phyloP scores from a whole-genome alignment of 176 grass and related monocot species.

The Musa beccarii region DNA sequence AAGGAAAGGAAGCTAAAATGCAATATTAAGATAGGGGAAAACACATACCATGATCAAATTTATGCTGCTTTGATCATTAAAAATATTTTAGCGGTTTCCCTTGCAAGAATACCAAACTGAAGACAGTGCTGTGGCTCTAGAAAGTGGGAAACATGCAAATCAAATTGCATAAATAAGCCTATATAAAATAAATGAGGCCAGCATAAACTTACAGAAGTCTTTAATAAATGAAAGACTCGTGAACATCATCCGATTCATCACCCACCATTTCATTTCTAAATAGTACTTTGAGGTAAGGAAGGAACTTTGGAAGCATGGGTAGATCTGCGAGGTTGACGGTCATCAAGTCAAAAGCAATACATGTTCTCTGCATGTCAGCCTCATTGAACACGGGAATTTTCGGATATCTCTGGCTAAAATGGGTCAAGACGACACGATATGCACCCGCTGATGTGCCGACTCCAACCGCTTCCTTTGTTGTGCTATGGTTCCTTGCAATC shows the following conservation, averaged over 20 bases:
- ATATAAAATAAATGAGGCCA: neutral
- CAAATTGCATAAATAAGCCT: neutral
- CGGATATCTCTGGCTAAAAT: conserved; percentile 95
- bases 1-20: no score
- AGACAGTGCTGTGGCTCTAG: no score
- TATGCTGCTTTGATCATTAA: no score
- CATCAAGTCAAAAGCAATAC: conserved; percentile 87
- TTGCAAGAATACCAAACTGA: no score
- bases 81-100: no score
- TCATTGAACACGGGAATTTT: conserved; percentile 87
- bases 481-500: conserved; percentile 76
- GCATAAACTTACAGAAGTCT: neutral
- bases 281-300: conserved; percentile 67
- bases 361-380: conserved; percentile 60
- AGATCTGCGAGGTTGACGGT: conserved; percentile 67
- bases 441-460: conserved; percentile 65
- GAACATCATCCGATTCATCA: conserved; percentile 48
- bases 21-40: no score
- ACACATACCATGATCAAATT: no score
- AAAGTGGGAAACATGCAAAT: neutral
- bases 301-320: conserved; percentile 57
- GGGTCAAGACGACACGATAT: conserved; percentile 77
- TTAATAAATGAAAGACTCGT: conserved; percentile 50
- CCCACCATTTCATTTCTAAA: conserved; percentile 56
- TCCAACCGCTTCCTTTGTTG: conserved; percentile 79